Percentiles rank a stretch among this genome's conserved stretches.
Evolutionary conservation across 352 stramenopile genomes (phyloP).

Genomic region (Globisporangium irregulare): DNA sequence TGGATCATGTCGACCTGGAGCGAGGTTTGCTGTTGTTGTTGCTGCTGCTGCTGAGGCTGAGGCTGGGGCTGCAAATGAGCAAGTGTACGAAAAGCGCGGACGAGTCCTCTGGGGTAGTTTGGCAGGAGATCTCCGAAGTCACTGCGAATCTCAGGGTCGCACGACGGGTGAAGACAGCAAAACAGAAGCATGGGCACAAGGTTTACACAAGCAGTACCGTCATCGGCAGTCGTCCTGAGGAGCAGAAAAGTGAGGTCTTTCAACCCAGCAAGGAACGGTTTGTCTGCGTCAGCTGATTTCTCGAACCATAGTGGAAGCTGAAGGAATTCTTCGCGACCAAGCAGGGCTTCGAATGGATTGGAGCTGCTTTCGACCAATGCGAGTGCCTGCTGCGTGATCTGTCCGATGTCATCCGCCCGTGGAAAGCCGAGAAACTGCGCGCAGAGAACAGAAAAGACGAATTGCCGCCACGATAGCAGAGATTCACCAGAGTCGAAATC

Average conservation of each 20-base stretch:
- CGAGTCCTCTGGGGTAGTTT: conserved; percentile 35
- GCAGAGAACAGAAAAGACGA: conserved; percentile 42
- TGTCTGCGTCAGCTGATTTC: not conserved
- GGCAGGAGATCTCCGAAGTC: conserved; percentile 38
- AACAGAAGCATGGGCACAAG: conserved; percentile 35
- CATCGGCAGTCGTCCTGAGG: conserved; percentile 15
- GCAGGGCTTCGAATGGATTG: conserved; percentile 1
- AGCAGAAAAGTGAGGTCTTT: conserved; percentile 41
- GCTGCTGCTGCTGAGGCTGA: not conserved
- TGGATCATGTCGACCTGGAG: not conserved
- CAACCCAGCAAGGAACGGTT: conserved; percentile 6
- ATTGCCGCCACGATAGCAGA: conserved; percentile 31
- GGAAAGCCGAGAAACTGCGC: conserved; percentile 33
- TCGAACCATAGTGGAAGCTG: conserved; percentile 49
- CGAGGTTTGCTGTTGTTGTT: not conserved
- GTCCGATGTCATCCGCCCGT: conserved; percentile 23
- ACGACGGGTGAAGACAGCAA: conserved; percentile 35
- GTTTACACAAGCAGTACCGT: not conserved
- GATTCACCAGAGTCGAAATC: conserved; percentile 4
- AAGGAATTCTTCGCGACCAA: conserved; percentile 27
- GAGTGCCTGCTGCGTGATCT: conserved; percentile 7
- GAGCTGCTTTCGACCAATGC: not conserved
- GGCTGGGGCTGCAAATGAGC: conserved; percentile 13
- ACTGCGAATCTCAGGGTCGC: conserved; percentile 23
- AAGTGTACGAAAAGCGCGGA: conserved; percentile 31